Evolutionary conservation across 306 rosid species (phyloP), one percentile per base, ranked within the genome.

Genomic region (Sphenostylis stenocarpa): DNA sequence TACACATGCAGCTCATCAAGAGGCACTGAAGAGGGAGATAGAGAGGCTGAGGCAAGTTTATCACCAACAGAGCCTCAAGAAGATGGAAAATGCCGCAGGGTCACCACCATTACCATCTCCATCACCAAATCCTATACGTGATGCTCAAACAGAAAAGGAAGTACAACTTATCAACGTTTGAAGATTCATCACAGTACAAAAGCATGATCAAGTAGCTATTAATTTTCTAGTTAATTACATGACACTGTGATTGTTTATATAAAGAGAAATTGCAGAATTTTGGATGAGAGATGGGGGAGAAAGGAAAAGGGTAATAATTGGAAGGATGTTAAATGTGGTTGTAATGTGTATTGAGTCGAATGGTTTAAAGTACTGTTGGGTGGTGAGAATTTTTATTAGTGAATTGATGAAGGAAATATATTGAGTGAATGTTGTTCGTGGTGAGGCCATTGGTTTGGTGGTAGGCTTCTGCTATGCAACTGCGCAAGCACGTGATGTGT

Each of bases 1-100:
- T 33, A 9, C 47, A 4, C 8, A 58, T 85, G 90, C 88, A 94
- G 98, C 98, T 73, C 99, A 95, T 87, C 99, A 95, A 86, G 99
- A 90, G 61, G 97, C 99, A 77, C 71, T 95, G 68, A 95, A 92
- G 91, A 92, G 94, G 78, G 99, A 95, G 83, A 92, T 95, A 83
- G 97, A 95, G 79, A 92, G 99, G 83, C 81, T 95, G 49, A 86
- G 97, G 80, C 93, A 85, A 84, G 91, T 92, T 19, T 92, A 90
- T 83, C 89, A 95, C 75, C 93, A 92, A 38, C 99, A 95, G 31
- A 89, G 56, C 79, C 82, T 89, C 16, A 70, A 79, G 84, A 82
- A 75, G 53, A 78, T 82, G 82, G 88, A 82, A 51, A 89, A 80
- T 72, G 67, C 72, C 19, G 70, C 81, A 68, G 88, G 79, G 14